These are phyloP conservation scores for Asterella californica DNA, from an alignment of 225 moss, liverwort and hornwort genomes.

Conservation along the genomic window DNA sequence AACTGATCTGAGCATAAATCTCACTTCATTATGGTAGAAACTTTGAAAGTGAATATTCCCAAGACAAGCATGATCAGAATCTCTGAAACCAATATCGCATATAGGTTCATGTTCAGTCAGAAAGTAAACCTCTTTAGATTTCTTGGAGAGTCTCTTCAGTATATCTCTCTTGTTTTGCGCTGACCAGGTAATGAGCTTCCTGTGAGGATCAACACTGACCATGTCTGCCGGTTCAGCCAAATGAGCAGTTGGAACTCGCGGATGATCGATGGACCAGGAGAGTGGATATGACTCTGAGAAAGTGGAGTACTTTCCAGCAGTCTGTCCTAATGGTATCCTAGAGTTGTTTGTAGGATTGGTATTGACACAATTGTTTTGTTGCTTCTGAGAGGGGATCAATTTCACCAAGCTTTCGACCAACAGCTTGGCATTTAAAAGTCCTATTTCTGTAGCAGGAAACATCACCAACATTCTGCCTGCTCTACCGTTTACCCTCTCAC, in stretches of 20 bases:
- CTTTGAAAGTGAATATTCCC: background rate
- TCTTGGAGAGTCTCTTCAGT: conserved; percentile 30
- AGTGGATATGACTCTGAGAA: background rate
- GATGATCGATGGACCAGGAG: background rate
- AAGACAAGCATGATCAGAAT: background rate
- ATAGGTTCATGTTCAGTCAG: background rate
- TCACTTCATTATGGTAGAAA: background rate
- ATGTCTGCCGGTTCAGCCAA: conserved; percentile 32
- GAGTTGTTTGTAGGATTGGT: background rate
- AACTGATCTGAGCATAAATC: background rate
- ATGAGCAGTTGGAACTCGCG: conserved; percentile 9
- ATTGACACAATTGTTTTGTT: background rate
- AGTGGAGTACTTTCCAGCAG: background rate
- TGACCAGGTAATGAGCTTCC: conserved; percentile 29
- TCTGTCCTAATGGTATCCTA: background rate
- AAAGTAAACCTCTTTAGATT: conserved; percentile 29
- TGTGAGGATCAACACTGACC: conserved; percentile 30
- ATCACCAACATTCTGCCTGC: conserved; percentile 26
- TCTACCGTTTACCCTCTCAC: background rate
- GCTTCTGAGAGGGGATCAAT: background rate
- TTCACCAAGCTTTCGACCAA: conserved; percentile 30
- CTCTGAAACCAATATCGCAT: background rate
- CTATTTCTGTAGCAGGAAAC: conserved; percentile 37
- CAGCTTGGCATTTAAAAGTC: conserved; percentile 32
- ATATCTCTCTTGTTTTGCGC: conserved; percentile 31